Conservation (phyloP, 2,329 filamentous ascomycete species). For the Diplodia sapinea region DNA sequence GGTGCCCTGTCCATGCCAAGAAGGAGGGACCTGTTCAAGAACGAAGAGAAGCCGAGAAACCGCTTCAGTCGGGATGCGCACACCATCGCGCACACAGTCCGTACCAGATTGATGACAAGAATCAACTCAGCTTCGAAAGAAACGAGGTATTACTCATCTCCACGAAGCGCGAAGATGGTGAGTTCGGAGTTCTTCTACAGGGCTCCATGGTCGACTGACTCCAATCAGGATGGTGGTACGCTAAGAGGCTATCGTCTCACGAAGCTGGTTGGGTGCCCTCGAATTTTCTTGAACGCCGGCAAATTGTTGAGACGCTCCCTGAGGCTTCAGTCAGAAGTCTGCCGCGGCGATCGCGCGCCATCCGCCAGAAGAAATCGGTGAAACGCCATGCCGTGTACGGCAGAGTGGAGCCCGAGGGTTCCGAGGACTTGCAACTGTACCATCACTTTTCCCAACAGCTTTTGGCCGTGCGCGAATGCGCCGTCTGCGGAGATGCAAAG, state of each 20-base stretch:
- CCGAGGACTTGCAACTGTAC: background rate
- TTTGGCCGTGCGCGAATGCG: background rate
- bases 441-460: background rate
- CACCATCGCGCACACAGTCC: background rate
- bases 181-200: background rate
- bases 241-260: background rate
- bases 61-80: background rate
- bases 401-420: background rate
- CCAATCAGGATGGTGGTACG: conserved; percentile 17
- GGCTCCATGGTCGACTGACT: background rate
- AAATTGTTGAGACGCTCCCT: background rate
- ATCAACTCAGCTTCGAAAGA: background rate
- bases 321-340: background rate
- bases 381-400: background rate
- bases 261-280: conserved; percentile 19
- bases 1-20: too few species aligned
- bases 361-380: conserved; percentile 2
- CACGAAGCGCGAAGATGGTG: background rate
- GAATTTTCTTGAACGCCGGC: background rate
- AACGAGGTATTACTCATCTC: conserved; percentile 5
- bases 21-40: background rate
- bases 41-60: background rate
- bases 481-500: conserved; percentile 7
- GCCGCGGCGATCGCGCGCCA: conserved; percentile 3
- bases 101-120: background rate